phyloP scores from a whole-genome alignment of 495 filamentous ascomycete species.

The Penicillium salamii region DNA sequence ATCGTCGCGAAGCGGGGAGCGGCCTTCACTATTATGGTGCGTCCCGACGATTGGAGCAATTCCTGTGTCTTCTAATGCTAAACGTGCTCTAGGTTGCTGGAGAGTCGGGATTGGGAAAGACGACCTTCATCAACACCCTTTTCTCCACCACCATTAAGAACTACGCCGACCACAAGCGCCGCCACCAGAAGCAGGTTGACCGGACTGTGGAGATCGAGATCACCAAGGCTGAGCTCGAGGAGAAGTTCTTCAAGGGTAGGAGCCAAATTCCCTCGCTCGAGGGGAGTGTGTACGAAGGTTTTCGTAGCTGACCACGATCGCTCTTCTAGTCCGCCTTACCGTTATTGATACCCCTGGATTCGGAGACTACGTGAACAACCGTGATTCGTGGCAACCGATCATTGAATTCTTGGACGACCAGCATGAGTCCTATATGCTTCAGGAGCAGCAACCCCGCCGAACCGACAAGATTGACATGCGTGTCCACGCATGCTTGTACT shows the following conservation, averaged over 20 bases:
- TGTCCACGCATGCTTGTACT: constrained; percentile 97
- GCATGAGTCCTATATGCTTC: constrained; percentile 99
- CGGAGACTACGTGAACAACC: constrained; percentile 99
- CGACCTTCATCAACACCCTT: constrained; percentile 99
- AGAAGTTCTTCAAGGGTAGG: constrained; percentile 99
- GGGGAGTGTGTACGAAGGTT: background rate
- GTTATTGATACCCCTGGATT: constrained; percentile 99
- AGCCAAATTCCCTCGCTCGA: background rate
- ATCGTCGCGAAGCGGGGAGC: constrained; percentile 99
- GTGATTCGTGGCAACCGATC: constrained; percentile 98
- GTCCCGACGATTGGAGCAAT: constrained; percentile 17
- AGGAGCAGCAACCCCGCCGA: constrained; percentile 98
- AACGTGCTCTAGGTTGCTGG: constrained; percentile 74
- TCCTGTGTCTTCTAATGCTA: constrained; percentile 20
- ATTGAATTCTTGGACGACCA: constrained; percentile 99
- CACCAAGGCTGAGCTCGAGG: constrained; percentile 98
- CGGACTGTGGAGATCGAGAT: constrained; percentile 99
- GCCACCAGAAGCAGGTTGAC: constrained; percentile 98
- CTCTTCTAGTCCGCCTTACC: constrained; percentile 78
- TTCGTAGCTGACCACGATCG: constrained; percentile 13
- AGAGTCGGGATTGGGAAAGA: constrained; percentile 98
- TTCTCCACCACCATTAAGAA: constrained; percentile 99
- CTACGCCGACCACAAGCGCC: constrained; percentile 98
- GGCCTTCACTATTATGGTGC: constrained; percentile 98
- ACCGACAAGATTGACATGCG: constrained; percentile 98